Evolutionary conservation across 768 basidiomycete genomes (phyloP).

Genomic region (Cubamyces sp.): DNA sequence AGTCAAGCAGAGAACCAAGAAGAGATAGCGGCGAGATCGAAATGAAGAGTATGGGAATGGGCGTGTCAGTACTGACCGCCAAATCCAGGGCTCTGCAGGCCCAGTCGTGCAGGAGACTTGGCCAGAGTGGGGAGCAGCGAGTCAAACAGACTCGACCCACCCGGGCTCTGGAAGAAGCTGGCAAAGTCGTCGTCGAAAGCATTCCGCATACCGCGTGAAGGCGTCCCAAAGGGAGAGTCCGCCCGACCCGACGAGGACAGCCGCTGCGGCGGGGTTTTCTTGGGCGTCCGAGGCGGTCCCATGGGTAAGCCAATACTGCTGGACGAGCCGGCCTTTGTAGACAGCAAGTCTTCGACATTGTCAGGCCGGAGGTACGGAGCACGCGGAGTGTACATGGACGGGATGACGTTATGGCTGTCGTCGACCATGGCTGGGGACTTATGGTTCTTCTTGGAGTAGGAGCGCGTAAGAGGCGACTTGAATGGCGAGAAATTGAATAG

Average conservation of each 20-base stretch:
- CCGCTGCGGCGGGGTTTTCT: constrained; percentile 42
- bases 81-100: constrained; percentile 16
- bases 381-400: constrained; percentile 7
- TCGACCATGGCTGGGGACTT: constrained; percentile 1
- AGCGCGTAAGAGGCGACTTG: constrained; percentile 12
- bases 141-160: constrained; percentile 9
- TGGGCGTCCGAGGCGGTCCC: constrained; percentile 13
- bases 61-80: constrained; percentile 7
- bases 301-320: background rate
- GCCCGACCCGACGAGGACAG: constrained; percentile 42
- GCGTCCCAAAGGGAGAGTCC: constrained; percentile 33
- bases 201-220: constrained; percentile 57
- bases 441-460: background rate
- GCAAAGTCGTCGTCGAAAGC: constrained; percentile 74
- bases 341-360: constrained; percentile 7
- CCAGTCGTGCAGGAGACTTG: constrained; percentile 7
- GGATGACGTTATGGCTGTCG: constrained; percentile 3
- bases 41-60: background rate
- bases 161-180: constrained; percentile 41
- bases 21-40: background rate
- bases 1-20: background rate
- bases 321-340: constrained; percentile 4
- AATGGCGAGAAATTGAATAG: constrained; percentile 25
- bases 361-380: constrained; percentile 13
- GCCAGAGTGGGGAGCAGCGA: background rate